Percentiles rank a stretch among this genome's conserved stretches.
Conservation (phyloP, 768 basidiomycete genomes). For the Amanita brunnescens region DNA sequence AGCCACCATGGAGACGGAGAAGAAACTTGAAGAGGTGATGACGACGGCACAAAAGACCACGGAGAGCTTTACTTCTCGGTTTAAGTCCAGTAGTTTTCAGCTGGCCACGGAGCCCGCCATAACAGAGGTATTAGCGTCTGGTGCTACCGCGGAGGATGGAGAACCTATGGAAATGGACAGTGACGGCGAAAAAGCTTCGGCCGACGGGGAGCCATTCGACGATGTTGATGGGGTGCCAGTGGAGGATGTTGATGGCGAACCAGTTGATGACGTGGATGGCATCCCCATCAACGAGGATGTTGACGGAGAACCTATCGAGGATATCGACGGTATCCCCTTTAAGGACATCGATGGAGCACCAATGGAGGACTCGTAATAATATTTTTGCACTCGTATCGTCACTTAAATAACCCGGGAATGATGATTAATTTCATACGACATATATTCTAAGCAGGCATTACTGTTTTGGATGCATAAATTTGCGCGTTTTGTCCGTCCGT, state of each 20-base stretch:
- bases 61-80: conserved; percentile 43
- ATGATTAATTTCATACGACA: not conserved
- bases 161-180: conserved; percentile 18
- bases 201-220: conserved; percentile 28
- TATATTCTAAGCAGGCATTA: conserved; percentile 1
- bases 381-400: not conserved
- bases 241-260: conserved; percentile 33
- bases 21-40: conserved; percentile 21
- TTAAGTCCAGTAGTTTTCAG: conserved; percentile 74
- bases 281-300: conserved; percentile 35
- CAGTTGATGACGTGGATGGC: conserved; percentile 31
- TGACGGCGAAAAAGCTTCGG: conserved; percentile 28
- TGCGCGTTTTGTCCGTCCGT: not conserved
- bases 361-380: not conserved
- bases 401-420: no score
- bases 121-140: conserved; percentile 16
- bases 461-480: not conserved
- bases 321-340: conserved; percentile 25
- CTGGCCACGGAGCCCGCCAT: conserved; percentile 42
- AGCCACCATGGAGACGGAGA: conserved; percentile 20
- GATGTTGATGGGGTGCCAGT: conserved; percentile 30
- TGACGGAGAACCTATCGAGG: conserved; percentile 35
- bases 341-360: conserved; percentile 27
- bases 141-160: conserved; percentile 25
- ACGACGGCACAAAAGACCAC: conserved; percentile 18